A percentile compares a stretch with the other conserved stretches of the same genome.
These are phyloP conservation scores for Decorospora gaudefroyi DNA, from an alignment of 2,329 filamentous ascomycete species.

Conservation along the genomic window DNA sequence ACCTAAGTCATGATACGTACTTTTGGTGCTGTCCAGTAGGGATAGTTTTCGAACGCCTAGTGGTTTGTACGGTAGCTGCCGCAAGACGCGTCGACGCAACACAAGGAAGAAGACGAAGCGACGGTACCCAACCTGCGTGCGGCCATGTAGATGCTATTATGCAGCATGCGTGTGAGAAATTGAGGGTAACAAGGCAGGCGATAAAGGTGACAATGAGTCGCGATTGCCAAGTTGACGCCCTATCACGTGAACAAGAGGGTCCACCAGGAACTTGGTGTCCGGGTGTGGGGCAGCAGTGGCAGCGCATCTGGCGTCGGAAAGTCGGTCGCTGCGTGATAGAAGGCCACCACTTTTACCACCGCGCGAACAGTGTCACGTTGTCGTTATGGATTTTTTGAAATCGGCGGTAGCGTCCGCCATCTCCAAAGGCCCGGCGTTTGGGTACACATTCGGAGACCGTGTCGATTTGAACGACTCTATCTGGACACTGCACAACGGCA, in stretches of 20 bases:
- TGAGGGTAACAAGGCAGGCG: background rate
- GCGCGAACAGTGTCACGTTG: background rate
- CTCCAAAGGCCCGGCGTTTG: constrained; percentile 89
- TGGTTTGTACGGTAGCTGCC: background rate
- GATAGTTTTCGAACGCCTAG: background rate
- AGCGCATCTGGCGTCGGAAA: constrained; percentile 15
- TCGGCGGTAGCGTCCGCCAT: constrained; percentile 97
- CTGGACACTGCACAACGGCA: constrained; percentile 95
- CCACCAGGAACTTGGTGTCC: too few relatives aligned
- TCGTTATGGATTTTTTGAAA: constrained; percentile 91
- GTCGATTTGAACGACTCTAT: constrained; percentile 92
- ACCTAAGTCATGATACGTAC: constrained; percentile 7
- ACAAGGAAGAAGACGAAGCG: background rate
- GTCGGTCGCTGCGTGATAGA: too few relatives aligned
- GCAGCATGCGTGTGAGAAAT: background rate
- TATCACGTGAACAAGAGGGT: too few relatives aligned
- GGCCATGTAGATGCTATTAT: constrained; percentile 3
- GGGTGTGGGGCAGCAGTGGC: constrained; percentile 11
- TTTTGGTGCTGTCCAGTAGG: background rate
- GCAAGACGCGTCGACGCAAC: constrained; percentile 8
- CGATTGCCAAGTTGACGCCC: too few relatives aligned
- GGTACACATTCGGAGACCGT: constrained; percentile 88
- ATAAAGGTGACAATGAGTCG: background rate
- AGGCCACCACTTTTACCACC: constrained; percentile 1
- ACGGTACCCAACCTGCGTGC: background rate